Evolutionary conservation across 768 basidiomycete genomes (phyloP), one percentile per base, ranked within the genome.

Genomic region (Tylopilus cervinicoccineus): DNA sequence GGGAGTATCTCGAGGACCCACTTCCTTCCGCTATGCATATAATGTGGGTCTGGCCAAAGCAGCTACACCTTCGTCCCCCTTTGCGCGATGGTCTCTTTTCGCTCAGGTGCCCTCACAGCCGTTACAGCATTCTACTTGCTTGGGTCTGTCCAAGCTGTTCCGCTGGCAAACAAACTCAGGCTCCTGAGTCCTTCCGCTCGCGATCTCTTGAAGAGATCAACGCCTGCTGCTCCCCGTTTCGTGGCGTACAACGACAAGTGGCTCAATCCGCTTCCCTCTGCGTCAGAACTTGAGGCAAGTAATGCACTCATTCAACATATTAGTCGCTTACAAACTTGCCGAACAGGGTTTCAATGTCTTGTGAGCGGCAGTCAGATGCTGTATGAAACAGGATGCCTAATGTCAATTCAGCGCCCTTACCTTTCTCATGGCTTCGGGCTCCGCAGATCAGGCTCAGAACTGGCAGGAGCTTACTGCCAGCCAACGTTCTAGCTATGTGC

Each of bases 151-250:
- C 39, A 48, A 36, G 59, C 52, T 16, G 11, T 52, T 44, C 61
- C 64, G 12, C 45, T 64, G 6, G 46, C 45, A 10, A 38, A 66
- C 31, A 64, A 49, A 32, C 54, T 66, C 41, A 42, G 32, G 13
- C 22, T 19, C 14, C 51, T 64, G 38, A 64, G 54, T 45, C 52
- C 54, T 7, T 42, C 59, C n/a, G 61, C 63, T 43, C 62, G 55
- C 36, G 54, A 57, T 27, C 16, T 64, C 17, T 22, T 63, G 50
- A 50, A 44, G 47, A 48, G 39, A 27, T 51, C 53, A 2, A 49
- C 42, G 1, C 71, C 75, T 0, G 71, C 72, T 20, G 70, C 79
- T 5, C 82, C 83, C 34, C 73, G 76, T 57, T 84, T 71, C 27
- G 56, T 73, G 9, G 58, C 67, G 20, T 75, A 75, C 56, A 69